phyloP scores from a whole-genome alignment of 306 rosid genomes.

The Cicer pinnatifidum region DNA sequence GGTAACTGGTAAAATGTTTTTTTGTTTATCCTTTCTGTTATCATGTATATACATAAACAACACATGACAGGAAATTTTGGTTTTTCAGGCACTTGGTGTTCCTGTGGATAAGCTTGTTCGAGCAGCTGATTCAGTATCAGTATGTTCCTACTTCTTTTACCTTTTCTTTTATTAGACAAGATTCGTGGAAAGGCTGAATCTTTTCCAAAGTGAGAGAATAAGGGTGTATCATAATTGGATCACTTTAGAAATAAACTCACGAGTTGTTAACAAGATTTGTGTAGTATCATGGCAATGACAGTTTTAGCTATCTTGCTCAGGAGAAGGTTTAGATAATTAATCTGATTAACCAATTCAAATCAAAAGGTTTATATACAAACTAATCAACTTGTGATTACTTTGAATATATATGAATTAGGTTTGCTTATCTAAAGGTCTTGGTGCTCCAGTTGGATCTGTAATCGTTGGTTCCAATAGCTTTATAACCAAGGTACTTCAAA shows the following conservation, averaged over 20 bases:
- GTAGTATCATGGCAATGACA: not conserved
- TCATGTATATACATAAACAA: not conserved
- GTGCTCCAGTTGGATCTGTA: constrained; percentile 93
- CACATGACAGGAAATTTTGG: constrained; percentile 37
- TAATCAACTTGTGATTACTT: constrained; percentile 7
- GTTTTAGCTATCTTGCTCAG: constrained; percentile 11
- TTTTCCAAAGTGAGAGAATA: not conserved
- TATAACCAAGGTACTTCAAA: constrained; percentile 68
- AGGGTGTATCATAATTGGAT: not conserved
- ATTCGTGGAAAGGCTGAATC: constrained; percentile 27
- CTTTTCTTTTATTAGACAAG: constrained; percentile 44
- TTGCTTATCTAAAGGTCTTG: constrained; percentile 87
- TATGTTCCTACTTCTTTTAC: constrained; percentile 28
- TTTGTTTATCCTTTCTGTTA: not conserved
- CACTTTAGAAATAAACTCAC: not conserved
- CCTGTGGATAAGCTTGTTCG: constrained; percentile 81
- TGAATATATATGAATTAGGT: constrained; percentile 58
- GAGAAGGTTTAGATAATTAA: not conserved
- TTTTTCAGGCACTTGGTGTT: constrained; percentile 83
- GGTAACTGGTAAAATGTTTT: constrained; percentile 3
- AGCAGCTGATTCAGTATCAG: constrained; percentile 92
- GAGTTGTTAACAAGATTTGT: not conserved
- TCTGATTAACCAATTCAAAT: not conserved
- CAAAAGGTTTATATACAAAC: not conserved
- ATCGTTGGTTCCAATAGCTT: constrained; percentile 81